These are phyloP conservation scores for Lactarius pseudohatsudake DNA, from an alignment of 768 basidiomycete species.

Conservation along the genomic window DNA sequence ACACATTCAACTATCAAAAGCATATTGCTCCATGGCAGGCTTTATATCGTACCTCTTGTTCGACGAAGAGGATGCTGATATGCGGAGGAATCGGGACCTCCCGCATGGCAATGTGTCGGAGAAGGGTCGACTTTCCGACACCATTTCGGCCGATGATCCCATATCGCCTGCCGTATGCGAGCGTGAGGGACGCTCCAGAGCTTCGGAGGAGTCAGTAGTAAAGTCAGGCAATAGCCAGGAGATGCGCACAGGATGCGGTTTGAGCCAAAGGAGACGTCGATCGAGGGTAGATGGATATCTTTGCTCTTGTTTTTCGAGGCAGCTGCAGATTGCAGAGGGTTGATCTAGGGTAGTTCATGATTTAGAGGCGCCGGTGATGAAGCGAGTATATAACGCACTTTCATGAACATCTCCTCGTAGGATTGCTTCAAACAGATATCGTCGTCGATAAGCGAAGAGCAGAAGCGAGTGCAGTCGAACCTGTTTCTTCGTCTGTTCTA, in stretches of 20 bases:
- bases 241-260: conserved; percentile 81
- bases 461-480: conserved; percentile 38
- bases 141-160: conserved; percentile 76
- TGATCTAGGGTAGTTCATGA: conserved; percentile 54
- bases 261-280: conserved; percentile 95
- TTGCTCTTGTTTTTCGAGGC: conserved; percentile 92
- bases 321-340: conserved; percentile 79
- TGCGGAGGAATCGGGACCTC: conserved; percentile 93
- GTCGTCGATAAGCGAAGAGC: conserved; percentile 2
- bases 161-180: conserved; percentile 87
- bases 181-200: conserved; percentile 80
- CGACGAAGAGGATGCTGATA: conserved; percentile 96
- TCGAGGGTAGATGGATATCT: conserved; percentile 90
- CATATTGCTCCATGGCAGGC: conserved; percentile 1
- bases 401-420: conserved; percentile 99
- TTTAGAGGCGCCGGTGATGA: neutral
- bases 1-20: neutral
- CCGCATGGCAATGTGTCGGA: conserved; percentile 91
- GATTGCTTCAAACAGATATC: conserved; percentile 62
- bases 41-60: conserved; percentile 77
- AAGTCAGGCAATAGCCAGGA: conserved; percentile 10
- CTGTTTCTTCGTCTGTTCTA: conserved; percentile 91
- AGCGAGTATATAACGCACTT: conserved; percentile 46
- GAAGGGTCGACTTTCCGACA: conserved; percentile 95
- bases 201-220: conserved; percentile 39